Conservation (phyloP, 2,329 filamentous ascomycete genomes). For the Ophiocordyceps camponoti-saundersi region DNA sequence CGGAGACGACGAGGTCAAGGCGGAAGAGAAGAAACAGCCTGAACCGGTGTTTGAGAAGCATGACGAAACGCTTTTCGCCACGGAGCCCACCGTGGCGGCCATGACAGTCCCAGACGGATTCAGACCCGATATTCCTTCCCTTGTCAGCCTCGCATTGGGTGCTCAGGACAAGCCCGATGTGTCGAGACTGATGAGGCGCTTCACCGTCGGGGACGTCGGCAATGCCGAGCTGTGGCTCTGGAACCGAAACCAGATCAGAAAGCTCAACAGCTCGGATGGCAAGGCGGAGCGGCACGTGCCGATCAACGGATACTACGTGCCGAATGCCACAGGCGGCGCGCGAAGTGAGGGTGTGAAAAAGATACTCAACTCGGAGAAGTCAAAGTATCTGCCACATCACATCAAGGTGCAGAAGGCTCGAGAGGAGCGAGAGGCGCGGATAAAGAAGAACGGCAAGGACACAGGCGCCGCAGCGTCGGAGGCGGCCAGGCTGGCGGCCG, state of each 20-base stretch:
- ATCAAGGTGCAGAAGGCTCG: constrained; percentile 87
- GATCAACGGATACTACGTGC: constrained; percentile 60
- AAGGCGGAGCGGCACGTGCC: constrained; percentile 15
- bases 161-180: constrained; percentile 30
- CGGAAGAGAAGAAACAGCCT: constrained; percentile 7
- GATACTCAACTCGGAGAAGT: constrained; percentile 94
- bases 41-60: constrained; percentile 31
- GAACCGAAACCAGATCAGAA: constrained; percentile 36
- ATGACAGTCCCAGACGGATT: constrained; percentile 27
- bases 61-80: constrained; percentile 31
- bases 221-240: constrained; percentile 39
- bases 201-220: constrained; percentile 23
- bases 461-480: constrained; percentile 49
- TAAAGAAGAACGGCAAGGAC: constrained; percentile 50
- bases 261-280: constrained; percentile 28
- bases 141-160: constrained; percentile 26
- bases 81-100: constrained; percentile 25
- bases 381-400: constrained; percentile 92
- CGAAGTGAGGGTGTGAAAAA: constrained; percentile 88
- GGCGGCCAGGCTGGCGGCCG: constrained; percentile 54
- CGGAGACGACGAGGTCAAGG: constrained; percentile 23
- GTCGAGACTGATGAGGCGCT: constrained; percentile 29
- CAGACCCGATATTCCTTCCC: constrained; percentile 25
- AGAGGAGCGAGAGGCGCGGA: constrained; percentile 73
- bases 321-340: constrained; percentile 70